These are phyloP conservation scores for Phytophthora ramorum DNA, from an alignment of 352 stramenopile genomes.

Conservation along the genomic window DNA sequence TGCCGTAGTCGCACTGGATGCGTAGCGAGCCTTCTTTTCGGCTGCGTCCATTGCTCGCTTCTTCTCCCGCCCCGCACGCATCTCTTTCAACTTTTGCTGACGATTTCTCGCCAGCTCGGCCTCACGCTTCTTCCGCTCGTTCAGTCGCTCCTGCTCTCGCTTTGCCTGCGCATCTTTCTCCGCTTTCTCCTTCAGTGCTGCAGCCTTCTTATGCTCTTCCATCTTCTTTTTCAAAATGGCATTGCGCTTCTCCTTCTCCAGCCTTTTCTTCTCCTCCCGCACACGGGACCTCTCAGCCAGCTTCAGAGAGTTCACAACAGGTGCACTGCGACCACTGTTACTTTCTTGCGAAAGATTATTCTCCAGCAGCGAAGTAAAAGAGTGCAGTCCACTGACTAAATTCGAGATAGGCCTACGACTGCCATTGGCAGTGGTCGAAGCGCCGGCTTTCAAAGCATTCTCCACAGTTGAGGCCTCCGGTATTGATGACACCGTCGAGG, in stretches of 20 bases:
- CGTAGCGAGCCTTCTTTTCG: slow-evolving; percentile 43
- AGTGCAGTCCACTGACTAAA: slow-evolving; percentile 77
- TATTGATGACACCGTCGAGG: slow-evolving; percentile 63
- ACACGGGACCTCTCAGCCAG: slow-evolving; percentile 70
- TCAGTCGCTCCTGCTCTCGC: slow-evolving; percentile 65
- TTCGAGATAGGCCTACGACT: slow-evolving; percentile 58
- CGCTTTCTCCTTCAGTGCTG: slow-evolving; percentile 78
- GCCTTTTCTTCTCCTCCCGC: slow-evolving; percentile 70
- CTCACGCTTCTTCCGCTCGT: slow-evolving; percentile 77
- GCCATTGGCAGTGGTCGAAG: slow-evolving; percentile 14
- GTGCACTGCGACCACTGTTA: slow-evolving; percentile 46
- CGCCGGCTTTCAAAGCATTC: slow-evolving; percentile 23
- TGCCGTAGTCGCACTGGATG: slow-evolving; percentile 14
- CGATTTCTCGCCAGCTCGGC: slow-evolving; percentile 66
- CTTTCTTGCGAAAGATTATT: slow-evolving; percentile 48
- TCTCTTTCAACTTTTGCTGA: slow-evolving; percentile 70
- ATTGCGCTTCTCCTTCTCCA: slow-evolving; percentile 70
- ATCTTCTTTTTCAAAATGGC: slow-evolving; percentile 73
- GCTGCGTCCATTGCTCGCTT: slow-evolving; percentile 61
- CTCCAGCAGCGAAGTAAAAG: slow-evolving; percentile 72
- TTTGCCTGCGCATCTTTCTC: slow-evolving; percentile 75
- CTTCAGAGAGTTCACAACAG: slow-evolving; percentile 75
- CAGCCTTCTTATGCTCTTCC: slow-evolving; percentile 75
- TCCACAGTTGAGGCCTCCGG: slow-evolving; percentile 46
- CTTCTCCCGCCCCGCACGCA: slow-evolving; percentile 75